Evolutionary conservation across 441 rosid species (phyloP), one percentile per base, ranked within the genome.

Genomic region (Raphanus hybrid): DNA sequence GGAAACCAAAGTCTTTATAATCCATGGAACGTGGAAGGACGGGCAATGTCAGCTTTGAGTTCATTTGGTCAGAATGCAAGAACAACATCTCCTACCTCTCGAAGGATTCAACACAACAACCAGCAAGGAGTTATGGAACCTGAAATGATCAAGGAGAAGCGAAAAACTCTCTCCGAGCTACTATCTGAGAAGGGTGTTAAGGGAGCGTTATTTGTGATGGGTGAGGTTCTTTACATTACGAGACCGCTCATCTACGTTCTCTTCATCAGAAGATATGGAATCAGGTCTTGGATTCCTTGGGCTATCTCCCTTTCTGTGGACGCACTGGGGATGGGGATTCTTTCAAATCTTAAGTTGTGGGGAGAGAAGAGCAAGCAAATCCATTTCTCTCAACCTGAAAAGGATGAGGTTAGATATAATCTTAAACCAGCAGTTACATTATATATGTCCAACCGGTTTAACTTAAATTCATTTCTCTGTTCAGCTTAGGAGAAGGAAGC

Each of bases 221-320:
- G 92, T 50, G 98, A 93, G 84, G 85, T 86, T 65, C 89, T 96
- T 1, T 92, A 81, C 74, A 84, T 96, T 45, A 85, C 88, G 5
- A 90, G 99, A 70, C 98, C 98, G 8, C 93, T 96, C 64, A 85
- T 93, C 29, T 93, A 93, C 73, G 97, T 96, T 75, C 68, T 92
- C 26, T 85, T 92, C 77, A 89, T 96, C 74, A 83, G 93, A 85
- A 92, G 82, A 83, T 89, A 82, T 50, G 97, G 97, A 75, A 71
- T 83, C 75, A 84, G 88, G 34, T 96, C 99, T 15, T 96, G 99
- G 98, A 84, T 82, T 71, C 98, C 98, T 27, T 92, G 98, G 98
- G 85, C 84, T 82, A 74, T 93, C 74, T 96, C 99, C 5, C 86
- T 92, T 76, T 88, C 83, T 41, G 81, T 91, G 77, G 97, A 93